Base-by-base conservation (phyloP, 2,329 filamentous ascomycete species). In the Claviceps digitariae region DNA sequence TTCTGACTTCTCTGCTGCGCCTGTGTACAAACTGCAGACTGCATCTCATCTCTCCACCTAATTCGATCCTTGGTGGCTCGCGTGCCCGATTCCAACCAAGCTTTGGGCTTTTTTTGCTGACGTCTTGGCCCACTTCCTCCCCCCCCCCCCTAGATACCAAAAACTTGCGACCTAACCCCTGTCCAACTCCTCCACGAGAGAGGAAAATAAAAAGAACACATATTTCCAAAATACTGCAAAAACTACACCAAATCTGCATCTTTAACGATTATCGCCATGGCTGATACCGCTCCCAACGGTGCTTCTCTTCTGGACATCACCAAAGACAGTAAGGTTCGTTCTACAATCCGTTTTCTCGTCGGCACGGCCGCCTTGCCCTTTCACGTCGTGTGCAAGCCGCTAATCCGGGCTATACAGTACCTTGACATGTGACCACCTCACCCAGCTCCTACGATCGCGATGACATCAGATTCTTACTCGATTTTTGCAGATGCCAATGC, bases 261-360 rank as follows among this genome's bases (percentile, higher is more conserved):
- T 23, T 45, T 51, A 36, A 8, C 50, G 27, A 45, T 23, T 25
- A 46, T 54, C 54, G 36, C 50, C 46, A 60, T 67, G 61, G 63
- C 68, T 60, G 66, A 68, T 59, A 60, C 64, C 58, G 62, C 66
- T 54, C 64, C 67, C 67, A 77, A 77, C 67, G 74, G 74, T 64
- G 68, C 61, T 60, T 69, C 72, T 60, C 66, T 69, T 59, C 57
- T 72, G 57, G 68, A 76, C 59, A 63, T 67, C 59, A 68, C 76
- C 62, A 78, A 77, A 67, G 69, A 66, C 63, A 78, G 77, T 80
- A 71, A 69, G 77, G 76, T 77, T 62, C 54, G 73, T 69, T 23
- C 57, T 55, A 48, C 55, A 49, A 52, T 50, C 49, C 53, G 56
- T 53, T 50, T 50, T 43, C 50, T 41, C 15, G 44, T 29, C 25